Percentiles rank a stretch among this genome's conserved stretches.
Evolutionary conservation across 148 eudicot species (phyloP).

Genomic region (Rhododendron mucronatum): DNA sequence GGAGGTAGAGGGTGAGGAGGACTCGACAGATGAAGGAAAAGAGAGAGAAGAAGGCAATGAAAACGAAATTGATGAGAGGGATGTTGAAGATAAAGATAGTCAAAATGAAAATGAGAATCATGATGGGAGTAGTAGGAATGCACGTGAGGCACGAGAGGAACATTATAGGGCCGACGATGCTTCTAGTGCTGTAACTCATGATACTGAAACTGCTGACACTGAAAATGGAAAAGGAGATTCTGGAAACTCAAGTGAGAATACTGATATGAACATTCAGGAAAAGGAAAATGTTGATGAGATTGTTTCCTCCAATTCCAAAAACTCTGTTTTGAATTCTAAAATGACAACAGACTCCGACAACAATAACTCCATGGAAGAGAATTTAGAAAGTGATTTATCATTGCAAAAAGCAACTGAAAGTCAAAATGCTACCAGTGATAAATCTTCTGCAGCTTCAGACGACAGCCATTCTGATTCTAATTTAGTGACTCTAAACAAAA

Average conservation of each 20-base stretch:
- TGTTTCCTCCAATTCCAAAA: conserved; percentile 14
- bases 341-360: conserved; percentile 11
- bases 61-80: conserved; percentile 36
- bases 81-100: conserved; percentile 25
- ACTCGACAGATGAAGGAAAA: conserved; percentile 37
- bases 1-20: conserved; percentile 42
- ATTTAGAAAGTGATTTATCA: conserved; percentile 11
- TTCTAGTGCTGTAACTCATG: conserved; percentile 91
- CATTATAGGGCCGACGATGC: conserved; percentile 95
- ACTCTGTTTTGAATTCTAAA: conserved; percentile 32
- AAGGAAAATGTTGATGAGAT: conserved; percentile 19
- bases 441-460: conserved; percentile 17
- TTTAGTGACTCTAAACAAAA: conserved; percentile 14
- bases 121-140: conserved; percentile 33
- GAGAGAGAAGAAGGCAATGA: conserved; percentile 43
- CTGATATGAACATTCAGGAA: conserved; percentile 26
- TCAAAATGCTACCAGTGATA: conserved; percentile 26
- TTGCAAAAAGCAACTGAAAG: conserved; percentile 24
- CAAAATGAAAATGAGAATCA: conserved; percentile 33
- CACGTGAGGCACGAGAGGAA: conserved; percentile 76
- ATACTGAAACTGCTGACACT: conserved; percentile 23
- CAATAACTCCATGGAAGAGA: conserved; percentile 24
- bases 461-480: conserved; percentile 18
- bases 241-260: conserved; percentile 32
- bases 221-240: conserved; percentile 35